Percentiles rank a stretch among this genome's conserved stretches.
Conservation (phyloP, 306 rosid species). For the Vigna mungo region DNA sequence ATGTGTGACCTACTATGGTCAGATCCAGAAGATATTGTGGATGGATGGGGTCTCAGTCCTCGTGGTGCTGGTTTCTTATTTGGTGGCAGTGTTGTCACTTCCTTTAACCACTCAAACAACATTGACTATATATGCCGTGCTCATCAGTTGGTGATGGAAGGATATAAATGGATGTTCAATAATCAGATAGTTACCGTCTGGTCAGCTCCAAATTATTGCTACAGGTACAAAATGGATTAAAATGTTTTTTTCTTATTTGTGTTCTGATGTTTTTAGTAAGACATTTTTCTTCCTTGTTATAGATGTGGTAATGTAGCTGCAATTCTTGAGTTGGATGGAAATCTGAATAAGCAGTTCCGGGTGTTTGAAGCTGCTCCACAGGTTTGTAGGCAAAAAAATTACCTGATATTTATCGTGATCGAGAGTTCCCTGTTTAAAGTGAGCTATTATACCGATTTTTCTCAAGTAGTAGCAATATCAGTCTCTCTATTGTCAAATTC, state of each 20-base stretch:
- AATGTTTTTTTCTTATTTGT: conserved; percentile 15
- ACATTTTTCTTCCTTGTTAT: conserved; percentile 43
- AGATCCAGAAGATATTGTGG: conserved; percentile 98
- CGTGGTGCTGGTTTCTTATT: conserved; percentile 98
- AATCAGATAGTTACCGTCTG: conserved; percentile 98
- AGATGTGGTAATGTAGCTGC: conserved; percentile 99
- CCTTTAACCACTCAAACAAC: conserved; percentile 93
- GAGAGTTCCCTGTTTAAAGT: not conserved
- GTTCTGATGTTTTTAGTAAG: conserved; percentile 37
- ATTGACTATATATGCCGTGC: conserved; percentile 98
- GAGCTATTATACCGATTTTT: conserved; percentile 7
- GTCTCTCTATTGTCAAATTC: conserved; percentile 11
- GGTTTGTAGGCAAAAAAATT: conserved; percentile 59
- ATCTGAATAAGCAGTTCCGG: conserved; percentile 86
- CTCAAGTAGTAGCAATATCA: conserved; percentile 32
- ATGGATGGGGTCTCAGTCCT: conserved; percentile 98
- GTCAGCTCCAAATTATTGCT: conserved; percentile 99
- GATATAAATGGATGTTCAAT: conserved; percentile 99
- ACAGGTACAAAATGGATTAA: conserved; percentile 64
- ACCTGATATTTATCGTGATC: conserved; percentile 33
- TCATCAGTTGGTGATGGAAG: conserved; percentile 99
- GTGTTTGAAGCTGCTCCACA: conserved; percentile 98
- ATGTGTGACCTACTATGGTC: conserved; percentile 99
- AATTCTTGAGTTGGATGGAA: conserved; percentile 89
- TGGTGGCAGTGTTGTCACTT: conserved; percentile 89